phyloP scores from a whole-genome alignment of 2,329 filamentous ascomycete species.

The Aureobasidium leucospermi region DNA sequence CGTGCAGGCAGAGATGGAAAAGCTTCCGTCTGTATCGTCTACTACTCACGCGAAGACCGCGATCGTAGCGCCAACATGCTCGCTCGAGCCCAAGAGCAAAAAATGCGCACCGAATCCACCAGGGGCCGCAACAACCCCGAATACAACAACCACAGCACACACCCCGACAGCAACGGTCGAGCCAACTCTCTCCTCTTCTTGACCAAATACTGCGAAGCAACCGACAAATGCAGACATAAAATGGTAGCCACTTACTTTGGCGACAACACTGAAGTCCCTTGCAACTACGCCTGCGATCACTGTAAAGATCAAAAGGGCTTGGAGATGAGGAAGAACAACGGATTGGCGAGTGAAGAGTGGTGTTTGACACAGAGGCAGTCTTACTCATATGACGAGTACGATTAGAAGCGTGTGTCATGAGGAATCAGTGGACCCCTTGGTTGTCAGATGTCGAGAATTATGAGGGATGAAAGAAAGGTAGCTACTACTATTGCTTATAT shows the following conservation, averaged over 20 bases:
- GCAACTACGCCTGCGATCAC: slow-evolving; percentile 44
- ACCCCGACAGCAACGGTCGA: slow-evolving; percentile 33
- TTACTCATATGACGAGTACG: slow-evolving; percentile 30
- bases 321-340: slow-evolving; percentile 36
- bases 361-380: slow-evolving; percentile 39
- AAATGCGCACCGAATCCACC: slow-evolving; percentile 18
- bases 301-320: slow-evolving; percentile 37
- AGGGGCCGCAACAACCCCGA: slow-evolving; percentile 23
- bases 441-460: no score
- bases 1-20: slow-evolving; percentile 86
- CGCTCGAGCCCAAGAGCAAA: slow-evolving; percentile 33
- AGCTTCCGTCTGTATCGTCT: slow-evolving; percentile 77
- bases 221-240: slow-evolving; percentile 64
- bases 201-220: slow-evolving; percentile 74
- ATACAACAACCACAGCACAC: slow-evolving; percentile 38
- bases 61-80: slow-evolving; percentile 60
- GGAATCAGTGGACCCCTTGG: no score
- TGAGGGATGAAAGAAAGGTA: no score
- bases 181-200: slow-evolving; percentile 48
- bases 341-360: slow-evolving; percentile 43
- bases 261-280: slow-evolving; percentile 38
- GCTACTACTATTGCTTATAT: no score
- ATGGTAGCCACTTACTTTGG: slow-evolving; percentile 73
- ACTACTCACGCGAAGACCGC: slow-evolving; percentile 82
- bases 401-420: slow-evolving; percentile 17